Evolutionary conservation across 306 rosid genomes (phyloP), one percentile per base, ranked within the genome.

Genomic region (Sesbania bispinosa): DNA sequence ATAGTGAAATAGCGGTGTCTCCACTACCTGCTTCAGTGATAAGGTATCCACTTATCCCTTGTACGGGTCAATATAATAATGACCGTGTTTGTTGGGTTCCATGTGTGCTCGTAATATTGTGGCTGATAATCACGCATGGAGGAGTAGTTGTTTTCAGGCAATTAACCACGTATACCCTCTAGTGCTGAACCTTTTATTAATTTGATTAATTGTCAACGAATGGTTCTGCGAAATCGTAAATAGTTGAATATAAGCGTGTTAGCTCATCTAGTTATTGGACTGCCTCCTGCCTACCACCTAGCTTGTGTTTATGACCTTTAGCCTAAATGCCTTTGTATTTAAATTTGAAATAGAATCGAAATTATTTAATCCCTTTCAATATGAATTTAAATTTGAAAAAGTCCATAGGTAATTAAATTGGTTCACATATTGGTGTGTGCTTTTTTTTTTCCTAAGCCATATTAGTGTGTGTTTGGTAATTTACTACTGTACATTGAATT

Each of bases 21-120:
- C 72, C 79, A 81, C 76, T 81, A 54, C 19, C 23, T 43, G 57
- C 63, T 59, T 29, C 74, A 63, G 21, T 45, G 42, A 54, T n/a
- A 4, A 45, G 62, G 20, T 24, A 18, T 63, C 42, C 53, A 38
- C 65, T 23, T 42, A 67, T 58, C 35, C 67, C 10, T n/a, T 30
- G 3, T 5, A 46, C n/a, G 26, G 5, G 10, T 14, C 38, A 14
- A 55, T 59, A 75, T 42, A 69, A 45, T 16, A 63, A 39, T 24
- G 32, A 19, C 26, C 4, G 45, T 3, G 35, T 63, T 81, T 71
- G 62, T 71, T 57, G 74, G 67, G 64, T 72, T 57, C 62, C 65
- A 76, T 58, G 67, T 58, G 74, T 58, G 61, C 0, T 30, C 5
- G 16, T 51, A 33, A 67, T 48, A 41, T 52, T 59, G 67, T 65